These are phyloP conservation scores for Colletotrichum tabaci DNA, from an alignment of 2,329 filamentous ascomycete species.

Conservation along the genomic window DNA sequence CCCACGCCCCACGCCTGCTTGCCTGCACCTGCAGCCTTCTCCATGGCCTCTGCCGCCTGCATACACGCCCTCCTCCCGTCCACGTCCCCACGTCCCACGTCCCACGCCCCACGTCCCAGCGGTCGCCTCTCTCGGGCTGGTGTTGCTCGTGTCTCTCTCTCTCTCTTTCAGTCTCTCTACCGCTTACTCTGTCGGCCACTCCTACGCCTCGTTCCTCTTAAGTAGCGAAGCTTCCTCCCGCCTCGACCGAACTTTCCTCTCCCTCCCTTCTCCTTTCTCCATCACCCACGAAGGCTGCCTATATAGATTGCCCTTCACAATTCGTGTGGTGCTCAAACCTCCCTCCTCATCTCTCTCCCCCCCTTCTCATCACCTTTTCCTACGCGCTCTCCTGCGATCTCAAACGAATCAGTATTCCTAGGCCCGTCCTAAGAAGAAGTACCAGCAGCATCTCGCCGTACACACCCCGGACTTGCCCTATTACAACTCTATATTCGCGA, in stretches of 20 bases:
- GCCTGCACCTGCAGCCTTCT: conserved; percentile 8
- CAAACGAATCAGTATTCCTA: conserved; percentile 41
- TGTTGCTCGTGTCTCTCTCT: conserved; percentile 35
- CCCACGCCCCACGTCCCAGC: conserved; percentile 17
- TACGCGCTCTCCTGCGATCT: conserved; percentile 41
- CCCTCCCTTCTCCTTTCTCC: conserved; percentile 43
- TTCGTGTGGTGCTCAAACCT: conserved; percentile 44
- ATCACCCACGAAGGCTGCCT: conserved; percentile 46
- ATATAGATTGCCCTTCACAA: conserved; percentile 42
- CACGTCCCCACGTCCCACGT: conserved; percentile 25
- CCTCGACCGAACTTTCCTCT: conserved; percentile 19
- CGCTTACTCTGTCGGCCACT: conserved; percentile 21
- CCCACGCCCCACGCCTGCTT: conserved; percentile 12
- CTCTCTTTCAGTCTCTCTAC: neutral
- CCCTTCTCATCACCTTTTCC: conserved; percentile 38
- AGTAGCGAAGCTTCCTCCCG: conserved; percentile 43
- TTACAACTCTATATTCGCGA: conserved; percentile 33
- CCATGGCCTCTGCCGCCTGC: conserved; percentile 4
- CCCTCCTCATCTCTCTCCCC: conserved; percentile 38
- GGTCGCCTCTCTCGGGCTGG: conserved; percentile 27
- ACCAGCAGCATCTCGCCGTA: conserved; percentile 35
- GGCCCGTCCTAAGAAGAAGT: conserved; percentile 37
- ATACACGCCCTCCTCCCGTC: conserved; percentile 15
- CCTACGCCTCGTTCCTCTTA: conserved; percentile 40
- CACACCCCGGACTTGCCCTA: conserved; percentile 24